Base-by-base conservation (phyloP, 345 rosid genomes). In the Pistacia vera region DNA sequence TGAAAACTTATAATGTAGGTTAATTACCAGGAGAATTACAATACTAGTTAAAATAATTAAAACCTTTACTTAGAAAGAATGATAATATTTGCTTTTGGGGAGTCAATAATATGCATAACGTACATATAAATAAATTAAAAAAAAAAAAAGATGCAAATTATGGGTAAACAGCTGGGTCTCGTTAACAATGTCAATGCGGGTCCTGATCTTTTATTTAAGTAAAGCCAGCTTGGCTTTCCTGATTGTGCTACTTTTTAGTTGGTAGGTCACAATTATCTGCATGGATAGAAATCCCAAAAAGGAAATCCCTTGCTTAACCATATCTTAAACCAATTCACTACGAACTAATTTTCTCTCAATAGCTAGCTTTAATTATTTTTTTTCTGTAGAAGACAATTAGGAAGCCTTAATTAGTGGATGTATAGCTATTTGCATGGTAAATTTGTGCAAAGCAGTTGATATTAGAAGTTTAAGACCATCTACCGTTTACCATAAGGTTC, bases 191-290 rank as follows among this genome's bases (percentile, higher is more conserved):
- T 7, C 36, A 38, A 38, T 3, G 11, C 8, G 30, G 36, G 22
- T 13, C 7, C 33, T 68, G n/a, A 41, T 17, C 13, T 57, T 18
- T 70, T 36, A 33, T 18, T 70, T 36, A 33, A 63, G 63, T 70
- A 17, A 55, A n/a, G 55, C 28, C 70, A 46, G 36, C 55, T 66
- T 77, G 57, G 64, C 48, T 77, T 70, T 70, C 35, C 62, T 35
- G 52, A 57, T 72, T 72, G 49, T 68, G 41, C 22, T n/a, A 56
- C 48, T 18, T 14, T 16, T 62, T 54, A 38, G 63, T 62, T 61
- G 74, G 63, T 10, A 38, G 74, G 78, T 64, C 65, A 68, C 35
- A 35, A 49, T 35, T 51, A 11, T 58, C 55, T 22, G 70, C 70
- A 0, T 20, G 56, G 30, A 12, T 2, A 9, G 30, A 38, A 66